phyloP scores from a whole-genome alignment of 2,329 filamentous ascomycete genomes.

The Aspergillus fijiensis region DNA sequence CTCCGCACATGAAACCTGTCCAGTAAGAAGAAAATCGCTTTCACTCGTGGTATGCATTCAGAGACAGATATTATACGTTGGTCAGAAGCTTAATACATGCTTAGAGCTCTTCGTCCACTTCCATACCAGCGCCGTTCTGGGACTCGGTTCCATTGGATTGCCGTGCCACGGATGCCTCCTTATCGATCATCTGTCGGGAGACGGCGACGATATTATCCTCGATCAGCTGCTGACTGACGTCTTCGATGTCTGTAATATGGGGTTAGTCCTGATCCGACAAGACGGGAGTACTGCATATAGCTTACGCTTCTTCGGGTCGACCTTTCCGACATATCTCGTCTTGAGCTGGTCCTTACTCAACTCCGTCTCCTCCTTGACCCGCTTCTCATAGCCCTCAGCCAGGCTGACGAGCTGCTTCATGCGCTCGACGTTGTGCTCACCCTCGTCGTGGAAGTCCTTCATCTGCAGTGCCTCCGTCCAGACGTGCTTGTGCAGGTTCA shows the following conservation, averaged over 20 bases:
- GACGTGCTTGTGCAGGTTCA: slow-evolving; percentile 99
- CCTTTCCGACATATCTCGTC: slow-evolving; percentile 97
- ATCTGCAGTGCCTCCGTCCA: slow-evolving; percentile 98
- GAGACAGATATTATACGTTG: not conserved
- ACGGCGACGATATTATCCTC: slow-evolving; percentile 99
- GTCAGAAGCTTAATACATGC: slow-evolving; percentile 6
- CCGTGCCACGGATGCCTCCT: slow-evolving; percentile 89
- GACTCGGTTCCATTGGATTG: slow-evolving; percentile 47
- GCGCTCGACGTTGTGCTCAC: slow-evolving; percentile 79
- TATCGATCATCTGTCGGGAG: slow-evolving; percentile 99
- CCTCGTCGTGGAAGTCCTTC: slow-evolving; percentile 89
- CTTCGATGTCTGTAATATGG: slow-evolving; percentile 70
- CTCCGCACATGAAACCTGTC: slow-evolving; percentile 3
- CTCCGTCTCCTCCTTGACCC: slow-evolving; percentile 98
- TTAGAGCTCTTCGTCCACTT: slow-evolving; percentile 63
- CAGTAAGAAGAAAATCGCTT: not conserved
- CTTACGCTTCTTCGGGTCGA: slow-evolving; percentile 94
- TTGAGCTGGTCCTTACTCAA: slow-evolving; percentile 96
- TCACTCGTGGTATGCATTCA: not conserved
- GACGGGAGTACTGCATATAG: slow-evolving; percentile 15
- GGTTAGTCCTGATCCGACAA: slow-evolving; percentile 20
- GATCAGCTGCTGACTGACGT: slow-evolving; percentile 92
- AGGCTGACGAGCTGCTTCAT: slow-evolving; percentile 84
- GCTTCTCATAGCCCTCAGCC: slow-evolving; percentile 96
- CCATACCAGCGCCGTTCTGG: slow-evolving; percentile 59